Conservation (phyloP, 2,329 filamentous ascomycete species). For the Bertia moriformis region DNA sequence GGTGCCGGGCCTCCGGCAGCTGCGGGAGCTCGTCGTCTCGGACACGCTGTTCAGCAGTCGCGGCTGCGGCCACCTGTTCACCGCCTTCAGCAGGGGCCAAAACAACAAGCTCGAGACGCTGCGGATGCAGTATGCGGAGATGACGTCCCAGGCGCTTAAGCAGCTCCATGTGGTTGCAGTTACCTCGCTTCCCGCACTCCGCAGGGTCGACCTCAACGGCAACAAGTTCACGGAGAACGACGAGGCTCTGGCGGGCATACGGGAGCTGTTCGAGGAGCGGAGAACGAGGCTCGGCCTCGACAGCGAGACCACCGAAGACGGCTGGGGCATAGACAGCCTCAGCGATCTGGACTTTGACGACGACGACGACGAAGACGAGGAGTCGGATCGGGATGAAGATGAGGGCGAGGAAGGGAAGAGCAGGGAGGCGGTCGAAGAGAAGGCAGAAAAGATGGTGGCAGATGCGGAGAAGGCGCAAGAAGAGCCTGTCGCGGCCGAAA, state of each 20-base stretch:
- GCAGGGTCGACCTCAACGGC: conserved; percentile 57
- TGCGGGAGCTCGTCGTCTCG: conserved; percentile 53
- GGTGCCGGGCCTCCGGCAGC: conserved; percentile 40
- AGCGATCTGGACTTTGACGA: conserved; percentile 49
- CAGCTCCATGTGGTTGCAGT: conserved; percentile 39
- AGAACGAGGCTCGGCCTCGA: conserved; percentile 42
- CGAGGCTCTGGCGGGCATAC: conserved; percentile 34
- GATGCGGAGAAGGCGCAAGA: conserved; percentile 33
- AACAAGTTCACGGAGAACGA: conserved; percentile 62
- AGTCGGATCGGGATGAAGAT: conserved; percentile 22
- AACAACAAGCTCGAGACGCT: conserved; percentile 49
- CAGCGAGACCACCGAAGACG: conserved; percentile 36
- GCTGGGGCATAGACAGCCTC: conserved; percentile 48
- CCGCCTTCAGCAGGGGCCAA: conserved; percentile 41
- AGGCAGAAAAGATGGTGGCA: conserved; percentile 23
- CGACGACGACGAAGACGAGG: conserved; percentile 35
- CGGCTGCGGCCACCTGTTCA: conserved; percentile 43
- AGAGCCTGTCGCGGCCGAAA: conserved; percentile 34
- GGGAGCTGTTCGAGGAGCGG: conserved; percentile 37
- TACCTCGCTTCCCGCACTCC: conserved; percentile 38
- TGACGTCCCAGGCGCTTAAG: conserved; percentile 46
- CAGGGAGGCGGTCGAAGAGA: conserved; percentile 34
- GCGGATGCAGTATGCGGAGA: conserved; percentile 57
- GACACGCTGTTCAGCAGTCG: conserved; percentile 50
- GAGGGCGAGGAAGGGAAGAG: no score